These are phyloP conservation scores for Exserohilum turcica DNA, from an alignment of 2,329 filamentous ascomycete genomes.

Conservation along the genomic window DNA sequence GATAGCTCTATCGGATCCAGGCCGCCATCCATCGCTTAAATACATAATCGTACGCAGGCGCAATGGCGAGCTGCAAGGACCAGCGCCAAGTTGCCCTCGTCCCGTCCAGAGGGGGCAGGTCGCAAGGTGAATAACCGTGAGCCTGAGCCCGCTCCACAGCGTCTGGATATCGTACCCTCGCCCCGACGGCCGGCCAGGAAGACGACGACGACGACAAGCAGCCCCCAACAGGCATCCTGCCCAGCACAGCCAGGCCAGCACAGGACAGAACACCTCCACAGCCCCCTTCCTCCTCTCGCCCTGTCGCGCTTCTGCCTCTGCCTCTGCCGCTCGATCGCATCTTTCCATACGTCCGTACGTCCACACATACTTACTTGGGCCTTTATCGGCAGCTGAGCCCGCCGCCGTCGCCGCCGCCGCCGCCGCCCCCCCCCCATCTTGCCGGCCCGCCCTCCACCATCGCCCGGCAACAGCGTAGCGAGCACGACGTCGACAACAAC, in stretches of 20 bases:
- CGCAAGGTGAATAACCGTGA: conserved; percentile 21
- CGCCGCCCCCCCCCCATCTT: not conserved
- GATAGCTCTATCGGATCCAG: conserved; percentile 6
- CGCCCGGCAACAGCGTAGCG: conserved; percentile 3
- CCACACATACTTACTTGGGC: no score
- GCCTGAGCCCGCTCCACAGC: conserved; percentile 3
- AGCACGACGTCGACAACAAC: not conserved
- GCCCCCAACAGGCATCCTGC: no score
- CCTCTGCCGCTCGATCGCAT: no score
- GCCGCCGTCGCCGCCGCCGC: no score
- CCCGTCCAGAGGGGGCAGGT: conserved; percentile 7
- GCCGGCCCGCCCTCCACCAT: conserved; percentile 10
- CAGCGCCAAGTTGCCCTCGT: conserved; percentile 13
- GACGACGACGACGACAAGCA: no score
- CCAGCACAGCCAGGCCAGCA: no score
- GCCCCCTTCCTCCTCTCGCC: not conserved
- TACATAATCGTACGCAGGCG: not conserved
- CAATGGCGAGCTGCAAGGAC: conserved; percentile 9
- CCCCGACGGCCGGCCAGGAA: no score
- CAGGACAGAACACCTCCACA: no score
- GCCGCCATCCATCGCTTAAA: conserved; percentile 8
- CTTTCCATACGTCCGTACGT: no score
- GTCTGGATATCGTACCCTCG: not conserved
- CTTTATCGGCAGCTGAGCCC: not conserved
- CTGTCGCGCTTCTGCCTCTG: no score